Conservation (phyloP, 2,329 filamentous ascomycete genomes). For the Trichoderma guizhouense region DNA sequence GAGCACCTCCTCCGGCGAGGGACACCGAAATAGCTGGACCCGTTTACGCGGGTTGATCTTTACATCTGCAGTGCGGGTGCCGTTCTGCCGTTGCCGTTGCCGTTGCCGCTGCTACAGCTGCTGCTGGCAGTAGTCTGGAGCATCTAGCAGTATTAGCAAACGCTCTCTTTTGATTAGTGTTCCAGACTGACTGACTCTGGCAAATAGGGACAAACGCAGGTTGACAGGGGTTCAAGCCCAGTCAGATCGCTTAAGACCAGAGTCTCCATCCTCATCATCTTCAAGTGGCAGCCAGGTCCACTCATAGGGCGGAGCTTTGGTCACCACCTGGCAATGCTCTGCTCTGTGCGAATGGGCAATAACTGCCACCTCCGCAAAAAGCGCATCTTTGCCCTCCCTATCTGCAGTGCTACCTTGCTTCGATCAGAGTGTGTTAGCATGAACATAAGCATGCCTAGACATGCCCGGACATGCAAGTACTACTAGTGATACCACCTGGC, state of each 20-base stretch:
- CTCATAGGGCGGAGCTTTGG: conserved; percentile 16
- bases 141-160: neutral
- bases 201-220: neutral
- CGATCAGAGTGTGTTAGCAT: neutral
- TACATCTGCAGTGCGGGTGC: neutral
- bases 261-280: conserved; percentile 6
- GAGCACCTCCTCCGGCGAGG: neutral
- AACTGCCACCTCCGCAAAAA: conserved; percentile 8
- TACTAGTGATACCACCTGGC: neutral
- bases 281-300: conserved; percentile 6
- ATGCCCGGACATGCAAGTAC: neutral
- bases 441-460: neutral
- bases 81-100: neutral
- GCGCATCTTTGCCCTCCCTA: neutral
- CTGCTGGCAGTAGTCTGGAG: no score
- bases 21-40: neutral
- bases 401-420: neutral
- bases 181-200: neutral
- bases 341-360: neutral
- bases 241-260: conserved; percentile 7
- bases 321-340: conserved; percentile 1
- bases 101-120: no score
- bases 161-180: neutral
- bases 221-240: neutral
- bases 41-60: neutral